phyloP scores from a whole-genome alignment of 352 stramenopile genomes.

The Peronospora belbahrii region DNA sequence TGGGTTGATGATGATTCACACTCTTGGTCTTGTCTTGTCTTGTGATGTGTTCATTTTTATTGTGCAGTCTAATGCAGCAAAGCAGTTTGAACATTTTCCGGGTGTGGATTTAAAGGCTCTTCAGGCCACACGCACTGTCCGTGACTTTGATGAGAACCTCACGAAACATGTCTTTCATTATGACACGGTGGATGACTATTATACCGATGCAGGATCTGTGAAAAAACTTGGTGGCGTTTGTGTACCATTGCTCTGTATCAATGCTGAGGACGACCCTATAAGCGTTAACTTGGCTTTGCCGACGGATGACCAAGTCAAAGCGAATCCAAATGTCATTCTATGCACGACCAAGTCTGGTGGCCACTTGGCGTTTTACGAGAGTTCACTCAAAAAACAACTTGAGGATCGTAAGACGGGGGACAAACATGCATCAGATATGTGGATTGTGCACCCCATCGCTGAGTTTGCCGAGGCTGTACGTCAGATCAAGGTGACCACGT shows the following conservation, averaged over 20 bases:
- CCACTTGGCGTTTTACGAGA: constrained; percentile 66
- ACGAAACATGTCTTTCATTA: constrained; percentile 56
- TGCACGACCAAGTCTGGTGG: constrained; percentile 54
- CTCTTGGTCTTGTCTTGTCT: background rate
- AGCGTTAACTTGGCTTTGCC: constrained; percentile 33
- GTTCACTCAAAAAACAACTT: constrained; percentile 9
- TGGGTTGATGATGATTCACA: background rate
- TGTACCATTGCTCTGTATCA: constrained; percentile 59
- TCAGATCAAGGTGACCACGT: constrained; percentile 15
- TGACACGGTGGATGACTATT: constrained; percentile 51
- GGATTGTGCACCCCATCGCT: constrained; percentile 38
- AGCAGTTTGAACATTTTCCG: constrained; percentile 40
- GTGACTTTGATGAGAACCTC: constrained; percentile 57
- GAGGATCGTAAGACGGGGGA: background rate
- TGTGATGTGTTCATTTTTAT: too few relatives aligned
- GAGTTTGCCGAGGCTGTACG: constrained; percentile 52
- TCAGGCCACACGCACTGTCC: constrained; percentile 26
- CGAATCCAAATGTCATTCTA: constrained; percentile 58
- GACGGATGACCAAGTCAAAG: constrained; percentile 19
- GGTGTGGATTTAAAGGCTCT: constrained; percentile 40
- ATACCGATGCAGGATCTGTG: constrained; percentile 43
- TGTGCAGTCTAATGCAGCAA: constrained; percentile 22
- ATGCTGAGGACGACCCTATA: constrained; percentile 57
- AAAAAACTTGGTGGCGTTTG: constrained; percentile 28
- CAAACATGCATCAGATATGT: constrained; percentile 22